A percentile compares a stretch with the other conserved stretches of the same genome.
These are phyloP conservation scores for Mycena chlorophos DNA, from an alignment of 768 basidiomycete genomes.

Conservation along the genomic window DNA sequence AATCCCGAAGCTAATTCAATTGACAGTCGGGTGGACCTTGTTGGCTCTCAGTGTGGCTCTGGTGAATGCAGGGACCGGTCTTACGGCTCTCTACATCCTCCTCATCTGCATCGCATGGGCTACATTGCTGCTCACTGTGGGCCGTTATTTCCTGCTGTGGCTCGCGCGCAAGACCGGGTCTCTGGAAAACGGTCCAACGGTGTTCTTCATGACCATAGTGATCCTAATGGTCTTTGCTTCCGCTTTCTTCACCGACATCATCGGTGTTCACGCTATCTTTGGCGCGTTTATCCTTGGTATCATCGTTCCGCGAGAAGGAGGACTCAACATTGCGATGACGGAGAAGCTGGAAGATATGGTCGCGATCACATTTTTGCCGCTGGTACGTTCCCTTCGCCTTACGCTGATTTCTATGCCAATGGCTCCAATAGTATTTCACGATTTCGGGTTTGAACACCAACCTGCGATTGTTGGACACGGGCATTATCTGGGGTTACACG, in stretches of 20 bases:
- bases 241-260: slow-evolving; percentile 91
- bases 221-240: slow-evolving; percentile 81
- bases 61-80: slow-evolving; percentile 82
- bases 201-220: slow-evolving; percentile 85
- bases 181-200: slow-evolving; percentile 78
- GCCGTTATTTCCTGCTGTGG: slow-evolving; percentile 63
- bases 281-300: slow-evolving; percentile 85
- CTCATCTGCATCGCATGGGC: slow-evolving; percentile 80
- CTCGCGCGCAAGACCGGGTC: slow-evolving; percentile 79
- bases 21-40: slow-evolving; percentile 74
- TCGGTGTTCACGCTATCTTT: slow-evolving; percentile 91
- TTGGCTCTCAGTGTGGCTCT: slow-evolving; percentile 90
- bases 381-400: slow-evolving; percentile 47
- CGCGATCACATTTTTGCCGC: slow-evolving; percentile 82
- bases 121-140: slow-evolving; percentile 69
- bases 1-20: background rate
- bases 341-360: slow-evolving; percentile 98
- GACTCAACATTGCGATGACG: slow-evolving; percentile 82
- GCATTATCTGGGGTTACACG: slow-evolving; percentile 86
- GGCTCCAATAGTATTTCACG: slow-evolving; percentile 76
- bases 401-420: background rate
- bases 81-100: slow-evolving; percentile 84
- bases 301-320: slow-evolving; percentile 84
- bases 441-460: slow-evolving; percentile 89
- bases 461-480: slow-evolving; percentile 78